Base-by-base conservation (phyloP, 352 stramenopile genomes). In the Pythium periplocum region DNA sequence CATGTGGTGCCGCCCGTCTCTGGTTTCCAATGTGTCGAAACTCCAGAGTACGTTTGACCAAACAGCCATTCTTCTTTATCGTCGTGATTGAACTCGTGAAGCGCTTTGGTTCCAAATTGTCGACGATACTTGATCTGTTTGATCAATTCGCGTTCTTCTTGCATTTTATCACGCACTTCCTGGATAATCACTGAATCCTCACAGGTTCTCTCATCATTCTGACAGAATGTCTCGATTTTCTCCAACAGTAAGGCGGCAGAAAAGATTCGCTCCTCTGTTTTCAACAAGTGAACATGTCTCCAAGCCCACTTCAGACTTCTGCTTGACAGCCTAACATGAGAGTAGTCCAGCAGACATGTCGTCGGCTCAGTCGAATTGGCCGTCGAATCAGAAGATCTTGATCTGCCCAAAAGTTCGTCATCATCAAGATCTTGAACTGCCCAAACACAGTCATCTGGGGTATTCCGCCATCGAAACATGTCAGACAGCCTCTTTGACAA, bases 21-120 rank as follows among this genome's bases (percentile, higher is more conserved):
- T 4, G 80, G 75, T 45, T 93, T 93, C 78, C 79, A 93, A 32
- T 86, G 75, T 0, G 83, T 93, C 2, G 80, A 86, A 0, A 93
- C 77, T 1, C 80, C 83, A 55, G 87, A 73, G 63, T 88, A 84
- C 17, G 68, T 81, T 45, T 93, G 83, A 0, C 69, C 83, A 60
- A 90, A 88, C 39, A 84, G 69, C 83, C 83, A 93, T 8, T 88
- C 77, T 6, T 71, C 71, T 4, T 73, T 68, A 33, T 83, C 69
- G 48, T 83, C 75, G 37, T 65, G 57, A 48, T 73, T 86, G 59
- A 93, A 93, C 35, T 93, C 83, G 33, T 78, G 75, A 3, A 93
- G 50, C 1, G 81, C 78, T 26, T 56, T 59, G 8, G 78, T 57
- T 2, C 79, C 79, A 46, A 74, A 59, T 38, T 71, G 53, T 12